Evolutionary conservation across 1,284 basidiomycete genomes (phyloP), one percentile per base, ranked within the genome.

Genomic region (Ceratobasidium sp.): DNA sequence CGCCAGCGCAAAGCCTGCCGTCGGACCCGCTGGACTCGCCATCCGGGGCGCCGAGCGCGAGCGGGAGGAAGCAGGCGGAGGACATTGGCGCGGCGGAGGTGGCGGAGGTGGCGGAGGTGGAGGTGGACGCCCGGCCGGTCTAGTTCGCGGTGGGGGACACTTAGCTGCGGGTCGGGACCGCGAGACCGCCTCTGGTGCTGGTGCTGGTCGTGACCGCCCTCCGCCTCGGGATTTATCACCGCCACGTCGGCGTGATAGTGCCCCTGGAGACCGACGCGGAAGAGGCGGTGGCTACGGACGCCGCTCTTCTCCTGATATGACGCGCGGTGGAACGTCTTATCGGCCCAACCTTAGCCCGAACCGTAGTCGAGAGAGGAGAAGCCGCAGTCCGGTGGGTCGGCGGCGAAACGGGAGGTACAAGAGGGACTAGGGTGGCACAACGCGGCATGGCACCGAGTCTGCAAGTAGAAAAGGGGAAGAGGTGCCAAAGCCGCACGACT

Each of bases 11-110:
- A 77, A 75, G 40, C 65, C 76, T 29, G 65, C 71, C 8, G 32
- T 44, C n/a, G 56, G 52, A n/a, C 32, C 76, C 11, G 32, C 62
- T 34, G 66, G 52, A 25, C 57, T 56, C 25, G 71, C 34, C 22
- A 64, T 65, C 37, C 76, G 69, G 13, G 76, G 68, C 15, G 70
- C 59, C 19, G 76, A 64, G 32, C 56, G 59, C 49, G 61, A 64
- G 43, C 57, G 57, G 11, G 61, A 69, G 44, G 76, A 77, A 19
- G 40, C 56, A 4, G 75, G 69, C 17, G 49, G 64, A 44, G 65
- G 69, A 13, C 77, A 78, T 51, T 78, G 77, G 77, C 68, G 77
- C 65, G 77, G 77, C 15, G 75, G 61, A 32, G 62, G 67, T 51
- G 51, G 77, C 15, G 75, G 61, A 32, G 62, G 67, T 51, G 51